phyloP scores from a whole-genome alignment of 225 moss, liverwort and hornwort species.

The Takakia lepidozioides region DNA sequence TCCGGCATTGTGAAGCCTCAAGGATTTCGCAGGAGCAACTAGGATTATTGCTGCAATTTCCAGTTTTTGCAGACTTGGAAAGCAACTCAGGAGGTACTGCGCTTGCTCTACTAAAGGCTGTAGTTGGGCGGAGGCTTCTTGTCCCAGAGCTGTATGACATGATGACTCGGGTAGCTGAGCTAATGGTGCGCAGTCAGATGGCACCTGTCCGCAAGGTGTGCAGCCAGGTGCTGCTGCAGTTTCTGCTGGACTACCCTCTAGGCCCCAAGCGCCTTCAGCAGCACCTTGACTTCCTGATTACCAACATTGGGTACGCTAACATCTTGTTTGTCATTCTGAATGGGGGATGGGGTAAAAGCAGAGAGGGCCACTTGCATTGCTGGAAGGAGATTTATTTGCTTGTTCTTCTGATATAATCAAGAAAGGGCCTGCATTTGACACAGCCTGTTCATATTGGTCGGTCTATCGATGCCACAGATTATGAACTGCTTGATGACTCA shows the following conservation, averaged over 20 bases:
- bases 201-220: conserved; percentile 67
- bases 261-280: conserved; percentile 83
- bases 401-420: no score
- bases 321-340: neutral
- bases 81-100: conserved; percentile 65
- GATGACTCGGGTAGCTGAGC: conserved; percentile 70
- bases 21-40: conserved; percentile 72
- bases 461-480: no score
- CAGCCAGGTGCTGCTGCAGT: conserved; percentile 84
- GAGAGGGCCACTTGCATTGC: no score
- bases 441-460: neutral
- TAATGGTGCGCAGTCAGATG: conserved; percentile 82
- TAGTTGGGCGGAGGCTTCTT: conserved; percentile 74
- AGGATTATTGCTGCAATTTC: conserved; percentile 67
- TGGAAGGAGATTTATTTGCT: no score
- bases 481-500: no score
- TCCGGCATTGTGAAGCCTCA: conserved; percentile 69
- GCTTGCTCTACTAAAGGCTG: conserved; percentile 76
- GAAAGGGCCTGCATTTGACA: neutral
- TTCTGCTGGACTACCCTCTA: conserved; percentile 86
- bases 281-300: conserved; percentile 80
- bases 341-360: no score
- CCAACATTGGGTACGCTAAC: conserved; percentile 59
- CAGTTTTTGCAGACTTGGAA: conserved; percentile 85
- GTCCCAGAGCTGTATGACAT: conserved; percentile 96